A percentile compares a stretch with the other conserved stretches of the same genome.
phyloP scores from a whole-genome alignment of 345 rosid genomes.

The Zanthoxylum bungeanum region DNA sequence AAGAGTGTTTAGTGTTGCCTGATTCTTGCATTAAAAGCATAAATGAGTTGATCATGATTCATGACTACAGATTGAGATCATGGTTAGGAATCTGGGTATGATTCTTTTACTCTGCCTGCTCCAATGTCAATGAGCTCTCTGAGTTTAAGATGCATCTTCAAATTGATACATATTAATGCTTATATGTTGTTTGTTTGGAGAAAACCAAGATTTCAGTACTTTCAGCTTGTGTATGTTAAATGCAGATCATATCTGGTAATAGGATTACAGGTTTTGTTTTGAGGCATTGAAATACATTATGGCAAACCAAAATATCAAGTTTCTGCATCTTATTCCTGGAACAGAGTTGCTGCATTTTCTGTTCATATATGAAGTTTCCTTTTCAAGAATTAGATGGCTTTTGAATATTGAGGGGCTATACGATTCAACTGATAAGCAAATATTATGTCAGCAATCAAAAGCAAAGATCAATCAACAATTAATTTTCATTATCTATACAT shows the following conservation, averaged over 20 bases:
- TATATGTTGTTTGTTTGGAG: neutral
- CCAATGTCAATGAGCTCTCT: neutral
- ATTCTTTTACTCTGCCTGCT: no score
- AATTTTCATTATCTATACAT: conserved; percentile 1
- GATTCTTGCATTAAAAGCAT: neutral
- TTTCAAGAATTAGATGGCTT: neutral
- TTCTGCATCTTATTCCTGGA: neutral
- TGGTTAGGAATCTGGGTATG: neutral
- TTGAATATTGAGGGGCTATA: neutral
- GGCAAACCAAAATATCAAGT: neutral
- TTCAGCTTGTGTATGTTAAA: neutral
- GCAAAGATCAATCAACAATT: neutral
- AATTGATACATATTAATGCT: neutral
- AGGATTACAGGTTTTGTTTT: neutral
- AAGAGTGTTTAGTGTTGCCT: neutral
- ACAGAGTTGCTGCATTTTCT: neutral
- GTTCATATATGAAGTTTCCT: neutral
- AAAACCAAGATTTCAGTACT: no score
- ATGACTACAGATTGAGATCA: neutral
- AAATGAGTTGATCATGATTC: conserved; percentile 3
- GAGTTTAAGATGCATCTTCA: no score
- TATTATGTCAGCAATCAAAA: neutral
- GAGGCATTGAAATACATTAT: neutral
- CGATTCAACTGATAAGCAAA: neutral
- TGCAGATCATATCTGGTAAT: neutral